Base-by-base conservation (phyloP, 169 alveolate species). In the Condylostoma magnum region DNA sequence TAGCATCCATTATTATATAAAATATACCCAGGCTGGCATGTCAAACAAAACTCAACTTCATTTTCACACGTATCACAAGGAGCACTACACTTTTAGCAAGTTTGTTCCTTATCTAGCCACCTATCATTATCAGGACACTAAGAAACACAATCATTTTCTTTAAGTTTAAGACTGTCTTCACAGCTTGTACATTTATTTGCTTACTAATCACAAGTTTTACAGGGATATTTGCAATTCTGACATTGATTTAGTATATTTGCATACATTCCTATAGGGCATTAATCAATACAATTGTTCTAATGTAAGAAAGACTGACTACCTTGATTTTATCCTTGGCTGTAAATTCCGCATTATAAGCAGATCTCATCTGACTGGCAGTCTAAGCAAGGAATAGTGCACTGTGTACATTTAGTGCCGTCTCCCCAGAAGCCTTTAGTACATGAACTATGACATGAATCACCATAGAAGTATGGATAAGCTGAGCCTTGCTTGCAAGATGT, bases 51-150 rank as follows among this genome's bases (percentile, higher is more conserved):
- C 18, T 27, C 15, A 33, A 51, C 37, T 20, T 30, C 0, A 2
- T 15, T 4, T 31, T 22, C 15, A n/a, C 69, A 57, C 4, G 69
- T 57, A 4, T 57, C n/a, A 31, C 69, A 57, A 34, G 69, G 69
- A 28, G 69, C 31, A 31, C n/a, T 37, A 57, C 69, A 57, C n/a
- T 47, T 12, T 27, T 28, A 28, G 51, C 69, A 57, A 15, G 27
- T 27, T 33, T 30, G 25, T 18, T 18, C n/a, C 22, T 30, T 31
- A 2, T 28, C 51, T 5, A 57, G 31, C 31, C 37, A 57, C 18
- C 22, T 28, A 5, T 51, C 69, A 28, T 10, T 51, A 0, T 18
- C 53, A 18, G 33, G 31, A 30, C 69, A 57, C 5, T 22, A 18
- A 5, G 69, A 57, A 2, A 57, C 69, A 33, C 69, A 57, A 28